Conservation (phyloP, 345 rosid species). For the Citrus sinensis region DVS_A1.0 CM039169.1:30307001-30307500, state of each 20-base stretch:
- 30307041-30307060: background rate
- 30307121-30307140: background rate
- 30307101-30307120: background rate
- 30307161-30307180: background rate
- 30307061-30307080: background rate
- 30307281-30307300: background rate
- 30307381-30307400: background rate
- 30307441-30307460: background rate
- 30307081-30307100: background rate
- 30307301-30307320: background rate
- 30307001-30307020: slow-evolving; percentile 80
- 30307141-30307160: background rate
- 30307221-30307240: background rate
- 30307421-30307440: background rate
- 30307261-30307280: background rate
- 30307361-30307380: background rate
- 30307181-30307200: background rate
- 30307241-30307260: background rate
- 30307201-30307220: background rate
- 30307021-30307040: slow-evolving; percentile 48
- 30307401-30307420: background rate
- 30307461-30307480: background rate
- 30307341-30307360: background rate
- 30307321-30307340: background rate
- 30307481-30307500: background rate